Conservation (phyloP, 2,329 filamentous ascomycete species). For the Aureobasidium sp. region DNA sequence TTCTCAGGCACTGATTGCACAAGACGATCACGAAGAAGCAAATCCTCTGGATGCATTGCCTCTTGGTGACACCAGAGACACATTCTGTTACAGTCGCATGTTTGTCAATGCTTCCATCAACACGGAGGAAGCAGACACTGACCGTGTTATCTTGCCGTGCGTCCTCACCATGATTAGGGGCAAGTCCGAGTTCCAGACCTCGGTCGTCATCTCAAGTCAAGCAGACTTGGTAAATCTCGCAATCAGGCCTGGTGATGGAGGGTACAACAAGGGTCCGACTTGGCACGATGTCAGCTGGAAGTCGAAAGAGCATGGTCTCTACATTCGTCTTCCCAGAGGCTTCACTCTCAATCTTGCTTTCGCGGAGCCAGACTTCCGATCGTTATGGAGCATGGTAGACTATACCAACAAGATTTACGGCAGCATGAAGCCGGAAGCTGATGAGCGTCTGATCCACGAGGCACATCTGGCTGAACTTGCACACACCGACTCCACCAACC, state of each 20-base stretch:
- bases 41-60: conserved; percentile 61
- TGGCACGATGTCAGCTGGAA: conserved; percentile 83
- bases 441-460: conserved; percentile 63
- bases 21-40: conserved; percentile 35
- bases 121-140: conserved; percentile 60
- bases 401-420: conserved; percentile 70
- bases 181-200: conserved; percentile 58
- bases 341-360: conserved; percentile 66
- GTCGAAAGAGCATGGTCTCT: conserved; percentile 55
- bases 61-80: conserved; percentile 61
- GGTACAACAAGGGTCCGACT: conserved; percentile 49
- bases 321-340: conserved; percentile 63
- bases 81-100: conserved; percentile 73
- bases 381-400: conserved; percentile 75
- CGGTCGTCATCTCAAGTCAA: conserved; percentile 70
- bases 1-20: conserved; percentile 35
- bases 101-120: conserved; percentile 65
- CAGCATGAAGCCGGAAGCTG: conserved; percentile 57
- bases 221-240: conserved; percentile 66
- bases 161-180: conserved; percentile 67
- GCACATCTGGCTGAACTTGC: conserved; percentile 65
- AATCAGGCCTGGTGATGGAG: conserved; percentile 54
- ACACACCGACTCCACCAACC: conserved; percentile 66
- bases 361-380: conserved; percentile 66
- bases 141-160: conserved; percentile 62